phyloP scores from a whole-genome alignment of 2,329 filamentous ascomycete genomes.

The Neofusicoccum laricinum region DNA sequence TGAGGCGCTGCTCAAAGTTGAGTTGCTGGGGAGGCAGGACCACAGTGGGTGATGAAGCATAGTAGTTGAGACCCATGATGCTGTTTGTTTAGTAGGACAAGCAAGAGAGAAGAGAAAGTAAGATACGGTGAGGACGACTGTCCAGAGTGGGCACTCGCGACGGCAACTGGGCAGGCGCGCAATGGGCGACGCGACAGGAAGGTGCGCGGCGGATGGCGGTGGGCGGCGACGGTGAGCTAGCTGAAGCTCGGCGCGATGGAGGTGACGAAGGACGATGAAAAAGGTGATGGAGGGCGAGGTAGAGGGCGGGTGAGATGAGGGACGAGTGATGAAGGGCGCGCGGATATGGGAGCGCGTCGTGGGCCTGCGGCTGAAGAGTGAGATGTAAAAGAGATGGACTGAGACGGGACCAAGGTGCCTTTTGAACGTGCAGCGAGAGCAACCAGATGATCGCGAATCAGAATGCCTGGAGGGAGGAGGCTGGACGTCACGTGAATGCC shows the following conservation, averaged over 20 bases:
- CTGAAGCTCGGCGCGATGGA: conserved; percentile 9
- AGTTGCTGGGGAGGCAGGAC: conserved; percentile 42
- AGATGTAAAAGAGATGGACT: conserved; percentile 32
- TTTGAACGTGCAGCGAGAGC: conserved; percentile 23
- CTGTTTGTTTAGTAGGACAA: conserved; percentile 38
- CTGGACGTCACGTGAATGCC: conserved; percentile 4
- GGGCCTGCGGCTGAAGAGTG: conserved; percentile 29
- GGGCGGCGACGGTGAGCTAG: conserved; percentile 10
- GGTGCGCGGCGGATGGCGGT: background rate
- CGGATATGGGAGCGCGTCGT: conserved; percentile 1
- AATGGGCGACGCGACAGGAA: conserved; percentile 18
- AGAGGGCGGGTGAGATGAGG: conserved; percentile 20
- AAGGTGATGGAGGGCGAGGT: conserved; percentile 20
- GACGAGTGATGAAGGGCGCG: conserved; percentile 17
- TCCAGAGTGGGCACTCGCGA: conserved; percentile 6
- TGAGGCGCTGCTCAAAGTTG: conserved; percentile 28
- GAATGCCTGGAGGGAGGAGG: conserved; percentile 6
- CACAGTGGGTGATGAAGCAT: conserved; percentile 48
- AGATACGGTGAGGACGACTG: conserved; percentile 9
- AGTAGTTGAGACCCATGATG: conserved; percentile 44
- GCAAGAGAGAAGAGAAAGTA: conserved; percentile 15
- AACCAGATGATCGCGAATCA: conserved; percentile 14
- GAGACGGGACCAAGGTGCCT: conserved; percentile 31
- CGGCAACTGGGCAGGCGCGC: conserved; percentile 12
- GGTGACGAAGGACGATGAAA: background rate